Percentiles rank a stretch among this genome's conserved stretches.
Evolutionary conservation across 2,329 filamentous ascomycete species (phyloP).

Genomic region (Thermomyces lanuginosus): DNA sequence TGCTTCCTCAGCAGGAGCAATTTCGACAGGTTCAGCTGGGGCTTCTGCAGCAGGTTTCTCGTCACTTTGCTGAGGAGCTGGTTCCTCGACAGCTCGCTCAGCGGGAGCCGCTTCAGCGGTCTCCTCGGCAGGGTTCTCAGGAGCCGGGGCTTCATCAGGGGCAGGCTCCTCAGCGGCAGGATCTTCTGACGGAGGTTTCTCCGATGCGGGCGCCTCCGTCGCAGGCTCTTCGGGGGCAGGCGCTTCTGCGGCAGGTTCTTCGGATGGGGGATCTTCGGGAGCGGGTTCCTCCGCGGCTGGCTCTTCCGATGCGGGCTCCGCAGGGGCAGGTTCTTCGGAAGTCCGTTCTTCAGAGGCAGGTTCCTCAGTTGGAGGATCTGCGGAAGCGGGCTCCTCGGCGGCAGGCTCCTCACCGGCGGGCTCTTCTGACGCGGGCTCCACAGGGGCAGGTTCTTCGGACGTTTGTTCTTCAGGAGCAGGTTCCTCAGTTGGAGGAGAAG

Average conservation of each 20-base stretch:
- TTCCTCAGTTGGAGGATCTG: slow-evolving; percentile 9
- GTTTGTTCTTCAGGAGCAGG: slow-evolving; percentile 5
- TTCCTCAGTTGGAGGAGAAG: slow-evolving; percentile 9
- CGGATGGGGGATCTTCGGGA: slow-evolving; percentile 4
- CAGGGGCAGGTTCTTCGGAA: slow-evolving; percentile 8
- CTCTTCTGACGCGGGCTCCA: slow-evolving; percentile 5
- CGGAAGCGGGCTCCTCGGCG: slow-evolving; percentile 6
- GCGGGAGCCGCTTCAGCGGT: slow-evolving; percentile 4
- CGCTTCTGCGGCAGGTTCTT: slow-evolving; percentile 8
- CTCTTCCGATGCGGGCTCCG: slow-evolving; percentile 6
- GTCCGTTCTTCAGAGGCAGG: slow-evolving; percentile 8
- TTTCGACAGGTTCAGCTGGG: slow-evolving; percentile 5
- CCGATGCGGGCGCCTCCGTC: slow-evolving; percentile 1
- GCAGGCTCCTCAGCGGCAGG: slow-evolving; percentile 7
- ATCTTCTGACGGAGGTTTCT: slow-evolving; percentile 5
- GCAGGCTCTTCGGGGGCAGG: slow-evolving; percentile 6
- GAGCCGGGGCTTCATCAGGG: slow-evolving; percentile 7
- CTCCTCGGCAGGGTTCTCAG: slow-evolving; percentile 6
- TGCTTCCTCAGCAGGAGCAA: slow-evolving; percentile 5
- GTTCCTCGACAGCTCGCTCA: slow-evolving; percentile 9
- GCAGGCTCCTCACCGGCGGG: slow-evolving; percentile 9
- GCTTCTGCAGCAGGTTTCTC: slow-evolving; percentile 7
- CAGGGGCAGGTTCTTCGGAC: slow-evolving; percentile 7
- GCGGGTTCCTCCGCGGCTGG: slow-evolving; percentile 8
- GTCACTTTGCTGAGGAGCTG: slow-evolving; percentile 6